Base-by-base conservation (phyloP, 1,139 yeast species). In the Pneumocystis jirovecii region DNA sequence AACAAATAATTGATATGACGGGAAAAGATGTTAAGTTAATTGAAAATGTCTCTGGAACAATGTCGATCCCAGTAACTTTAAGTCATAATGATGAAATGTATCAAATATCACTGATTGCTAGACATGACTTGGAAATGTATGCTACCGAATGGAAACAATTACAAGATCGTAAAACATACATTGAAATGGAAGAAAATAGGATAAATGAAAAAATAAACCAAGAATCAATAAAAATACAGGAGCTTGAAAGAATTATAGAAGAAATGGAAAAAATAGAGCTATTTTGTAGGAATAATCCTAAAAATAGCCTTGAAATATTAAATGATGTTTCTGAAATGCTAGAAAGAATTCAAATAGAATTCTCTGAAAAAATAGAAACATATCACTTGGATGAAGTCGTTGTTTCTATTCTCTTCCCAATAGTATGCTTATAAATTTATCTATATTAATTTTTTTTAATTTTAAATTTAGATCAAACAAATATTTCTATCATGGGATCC, bases 401-500 rank as follows among this genome's bases (percentile, higher is more conserved):
- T 0, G 71, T 76, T 1, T 71, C 78, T 0, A 68, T 73, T 1
- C 31, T 79, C 2, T 67, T 69, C 7, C 77, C 79, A 0, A 45
- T 69, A 3, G 61, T 60, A 42, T 31, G 37, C 29, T 42, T 29
- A 21, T 10, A 12, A 25, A 4, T 42, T 60, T 56, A 25, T 39
- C 3, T 60, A 6, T 39, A 17, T 25, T 10, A 31, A 31, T 31
- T 37, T n/a, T 60, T 37, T 29, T 60, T 42, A 21, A 39, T n/a
- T 10, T 25, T 50, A 25, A 50, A 25, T 25, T 12, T 60, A 60
- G 61, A 68, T 76, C 10, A 65, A 67, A 5, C 57, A 64, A 1
- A 65, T 72, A 1, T 66, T 80, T 37, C 68, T 69, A 0, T 15
- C 64, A 1, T 81, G 83, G 82, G 72, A 76, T 61, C 79, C 81